Percentiles rank a stretch among this genome's conserved stretches.
These are phyloP conservation scores for Torulaspora globosa DNA, from an alignment of 1,139 yeast species.

Conservation along the genomic window DNA sequence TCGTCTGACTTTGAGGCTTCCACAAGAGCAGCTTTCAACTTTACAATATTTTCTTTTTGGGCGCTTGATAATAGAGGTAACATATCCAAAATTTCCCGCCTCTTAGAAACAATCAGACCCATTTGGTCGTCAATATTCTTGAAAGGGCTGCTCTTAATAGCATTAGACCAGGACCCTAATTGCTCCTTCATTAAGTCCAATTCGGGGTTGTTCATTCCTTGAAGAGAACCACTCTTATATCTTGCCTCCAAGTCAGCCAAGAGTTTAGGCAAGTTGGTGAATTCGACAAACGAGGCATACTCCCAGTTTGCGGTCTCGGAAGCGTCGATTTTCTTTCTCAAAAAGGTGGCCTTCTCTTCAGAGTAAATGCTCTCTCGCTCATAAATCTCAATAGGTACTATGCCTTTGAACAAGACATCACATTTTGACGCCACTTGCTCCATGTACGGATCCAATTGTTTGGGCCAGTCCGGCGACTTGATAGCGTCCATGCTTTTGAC, in stretches of 20 bases:
- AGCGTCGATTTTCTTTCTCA: slow-evolving; percentile 71
- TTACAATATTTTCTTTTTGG: slow-evolving; percentile 33
- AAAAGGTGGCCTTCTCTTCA: slow-evolving; percentile 77
- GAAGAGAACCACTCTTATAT: slow-evolving; percentile 21
- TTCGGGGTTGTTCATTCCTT: slow-evolving; percentile 22
- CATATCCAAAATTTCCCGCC: slow-evolving; percentile 42
- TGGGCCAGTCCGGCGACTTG: slow-evolving; percentile 41
- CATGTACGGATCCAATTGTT: slow-evolving; percentile 43
- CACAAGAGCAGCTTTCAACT: slow-evolving; percentile 46
- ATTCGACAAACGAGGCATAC: slow-evolving; percentile 71
- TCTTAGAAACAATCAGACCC: slow-evolving; percentile 28
- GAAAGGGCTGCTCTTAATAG: slow-evolving; percentile 27
- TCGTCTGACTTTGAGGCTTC: slow-evolving; percentile 68
- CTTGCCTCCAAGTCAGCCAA: slow-evolving; percentile 49
- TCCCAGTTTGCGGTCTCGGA: slow-evolving; percentile 80
- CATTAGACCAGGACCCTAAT: slow-evolving; percentile 29
- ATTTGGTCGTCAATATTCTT: slow-evolving; percentile 33
- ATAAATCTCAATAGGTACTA: slow-evolving; percentile 82
- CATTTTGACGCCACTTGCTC: slow-evolving; percentile 50
- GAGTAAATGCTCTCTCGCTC: slow-evolving; percentile 84
- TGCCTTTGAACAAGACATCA: slow-evolving; percentile 65
- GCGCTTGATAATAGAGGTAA: slow-evolving; percentile 24
- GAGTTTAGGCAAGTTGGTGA: slow-evolving; percentile 68
- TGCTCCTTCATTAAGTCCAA: slow-evolving; percentile 32
- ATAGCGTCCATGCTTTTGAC: slow-evolving; percentile 75